Percentiles rank a stretch among this genome's conserved stretches.
phyloP scores from a whole-genome alignment of 1,139 yeast genomes.

The Kurtzmaniella quercitrusa region DNA sequence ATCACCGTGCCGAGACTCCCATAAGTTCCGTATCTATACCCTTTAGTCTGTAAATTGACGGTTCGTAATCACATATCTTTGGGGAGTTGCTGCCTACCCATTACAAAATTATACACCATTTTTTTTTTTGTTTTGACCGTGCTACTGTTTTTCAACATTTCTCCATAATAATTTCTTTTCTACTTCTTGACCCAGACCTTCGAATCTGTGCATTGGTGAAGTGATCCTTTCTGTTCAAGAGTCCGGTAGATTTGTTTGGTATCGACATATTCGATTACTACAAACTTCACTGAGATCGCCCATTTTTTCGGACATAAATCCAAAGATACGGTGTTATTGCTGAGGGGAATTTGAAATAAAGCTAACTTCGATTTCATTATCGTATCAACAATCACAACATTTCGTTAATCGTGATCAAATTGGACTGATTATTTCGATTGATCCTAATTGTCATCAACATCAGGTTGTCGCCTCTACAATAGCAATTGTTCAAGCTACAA shows the following conservation, averaged over 20 bases:
- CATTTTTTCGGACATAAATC: too few relatives aligned
- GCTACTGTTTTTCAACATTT: not conserved
- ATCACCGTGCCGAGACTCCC: not conserved
- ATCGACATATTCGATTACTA: too few relatives aligned
- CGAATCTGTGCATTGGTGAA: not conserved
- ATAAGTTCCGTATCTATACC: not conserved
- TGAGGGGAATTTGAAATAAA: too few relatives aligned
- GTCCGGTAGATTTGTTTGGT: not conserved
- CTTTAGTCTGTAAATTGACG: not conserved
- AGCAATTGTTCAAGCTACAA: too few relatives aligned
- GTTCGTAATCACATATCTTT: not conserved
- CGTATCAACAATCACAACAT: too few relatives aligned
- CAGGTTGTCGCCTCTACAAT: too few relatives aligned
- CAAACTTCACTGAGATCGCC: too few relatives aligned
- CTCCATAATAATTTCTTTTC: not conserved
- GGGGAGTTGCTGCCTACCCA: not conserved
- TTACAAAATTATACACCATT: not conserved
- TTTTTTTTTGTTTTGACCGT: not conserved
- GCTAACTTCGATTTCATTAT: too few relatives aligned
- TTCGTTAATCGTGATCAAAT: too few relatives aligned
- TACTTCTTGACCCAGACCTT: not conserved
- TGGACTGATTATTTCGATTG: too few relatives aligned
- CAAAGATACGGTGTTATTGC: too few relatives aligned
- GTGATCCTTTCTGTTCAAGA: not conserved
- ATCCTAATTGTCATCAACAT: too few relatives aligned